Conservation (phyloP, 2,329 filamentous ascomycete species). For the Trichoderma asperellum region DNA sequence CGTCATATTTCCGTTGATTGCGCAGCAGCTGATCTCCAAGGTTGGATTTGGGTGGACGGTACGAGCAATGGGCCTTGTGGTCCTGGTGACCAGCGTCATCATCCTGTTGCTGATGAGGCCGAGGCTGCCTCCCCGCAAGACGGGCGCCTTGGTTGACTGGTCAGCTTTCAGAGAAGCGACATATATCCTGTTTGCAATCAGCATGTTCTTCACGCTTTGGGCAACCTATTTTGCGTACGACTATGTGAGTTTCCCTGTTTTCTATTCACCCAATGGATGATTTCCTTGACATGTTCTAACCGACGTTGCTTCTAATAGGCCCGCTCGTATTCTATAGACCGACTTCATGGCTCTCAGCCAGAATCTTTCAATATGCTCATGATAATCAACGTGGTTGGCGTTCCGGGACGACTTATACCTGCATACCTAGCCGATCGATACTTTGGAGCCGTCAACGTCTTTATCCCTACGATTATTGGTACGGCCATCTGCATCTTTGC, state of each 20-base stretch:
- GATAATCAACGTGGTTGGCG: slow-evolving; percentile 61
- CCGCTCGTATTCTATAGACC: slow-evolving; percentile 45
- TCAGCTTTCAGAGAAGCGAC: slow-evolving; percentile 54
- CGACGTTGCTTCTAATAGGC: slow-evolving; percentile 37
- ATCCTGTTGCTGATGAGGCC: slow-evolving; percentile 50
- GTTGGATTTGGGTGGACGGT: slow-evolving; percentile 69
- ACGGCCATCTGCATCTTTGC: slow-evolving; percentile 51
- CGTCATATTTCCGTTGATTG: slow-evolving; percentile 63
- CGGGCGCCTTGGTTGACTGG: slow-evolving; percentile 56
- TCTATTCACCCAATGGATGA: background rate
- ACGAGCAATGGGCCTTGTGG: slow-evolving; percentile 64
- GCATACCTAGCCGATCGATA: slow-evolving; percentile 58
- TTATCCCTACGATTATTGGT: slow-evolving; percentile 55
- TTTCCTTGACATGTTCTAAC: background rate
- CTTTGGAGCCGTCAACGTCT: slow-evolving; percentile 59
- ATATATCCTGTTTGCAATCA: slow-evolving; percentile 45
- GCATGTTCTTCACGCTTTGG: slow-evolving; percentile 50
- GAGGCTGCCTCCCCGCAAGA: slow-evolving; percentile 52
- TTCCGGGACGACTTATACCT: slow-evolving; percentile 59
- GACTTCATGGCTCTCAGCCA: slow-evolving; percentile 51
- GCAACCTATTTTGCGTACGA: slow-evolving; percentile 57
- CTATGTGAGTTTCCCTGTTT: slow-evolving; percentile 39
- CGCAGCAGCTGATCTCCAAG: slow-evolving; percentile 58
- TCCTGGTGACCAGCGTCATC: slow-evolving; percentile 50
- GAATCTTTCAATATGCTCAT: slow-evolving; percentile 62